Base-by-base conservation (phyloP, 306 rosid species). In the Vigna trinervia region DNA sequence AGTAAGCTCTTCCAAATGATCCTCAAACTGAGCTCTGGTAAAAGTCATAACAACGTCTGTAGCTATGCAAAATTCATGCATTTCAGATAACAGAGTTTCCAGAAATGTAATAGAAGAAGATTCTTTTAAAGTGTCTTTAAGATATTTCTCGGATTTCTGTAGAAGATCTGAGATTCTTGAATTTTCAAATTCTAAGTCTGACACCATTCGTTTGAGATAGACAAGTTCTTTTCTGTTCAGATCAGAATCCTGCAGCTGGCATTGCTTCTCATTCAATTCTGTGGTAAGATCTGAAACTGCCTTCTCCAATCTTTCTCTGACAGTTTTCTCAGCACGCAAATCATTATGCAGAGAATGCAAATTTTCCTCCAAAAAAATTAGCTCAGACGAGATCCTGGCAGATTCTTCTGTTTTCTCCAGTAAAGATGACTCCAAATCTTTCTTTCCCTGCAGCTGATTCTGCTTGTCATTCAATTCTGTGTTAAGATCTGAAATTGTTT, bases 171-270 rank as follows among this genome's bases (percentile, higher is more conserved):
- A 68, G 17, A 92, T 76, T 84, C 88, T 87, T 82, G 94, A 86
- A 76, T 91, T 95, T 78, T 92, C 97, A 15, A 74, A 79, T 74
- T 95, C 96, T 11, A 91, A 80, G 73, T 87, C 86, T 14, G 82
- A 73, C 32, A 91, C 73, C 64, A 80, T 65, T 85, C 81, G 87
- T 88, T 84, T 95, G 77, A 89, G 92, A 84, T 59, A 70, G 76
- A 80, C 82, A 79, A 89, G 69, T 81, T 95, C 94, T 53, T 82
- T 86, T 69, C 78, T 82, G 77, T 80, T 87, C 76, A 76, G 80
- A 86, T 89, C 91, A 75, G 85, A 87, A 52, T 82, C 85, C 74
- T 86, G 88, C 78, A 87, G 85, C 81, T 82, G 88, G 71, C 79
- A 75, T 57, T 84, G 82, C 84, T 87, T 95, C 63, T 87, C 92